phyloP scores from a whole-genome alignment of 139 green algal species.

The Prasinococcaceae sp. region DNA sequence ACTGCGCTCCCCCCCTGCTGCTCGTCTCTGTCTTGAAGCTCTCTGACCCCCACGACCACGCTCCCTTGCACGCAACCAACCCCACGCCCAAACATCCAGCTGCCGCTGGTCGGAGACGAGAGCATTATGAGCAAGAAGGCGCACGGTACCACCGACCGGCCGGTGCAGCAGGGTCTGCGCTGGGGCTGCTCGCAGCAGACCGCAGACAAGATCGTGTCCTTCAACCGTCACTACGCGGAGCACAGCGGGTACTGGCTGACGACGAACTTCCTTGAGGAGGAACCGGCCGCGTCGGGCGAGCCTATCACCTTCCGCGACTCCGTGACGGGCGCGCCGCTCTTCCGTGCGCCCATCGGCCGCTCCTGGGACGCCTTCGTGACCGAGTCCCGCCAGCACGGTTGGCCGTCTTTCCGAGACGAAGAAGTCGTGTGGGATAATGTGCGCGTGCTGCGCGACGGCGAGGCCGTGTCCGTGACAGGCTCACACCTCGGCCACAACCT shows the following conservation, averaged over 20 bases:
- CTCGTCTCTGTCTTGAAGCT: too few species aligned
- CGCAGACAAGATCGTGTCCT: conserved; percentile 20
- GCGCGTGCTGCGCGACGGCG: conserved; percentile 18
- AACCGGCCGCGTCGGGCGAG: not conserved
- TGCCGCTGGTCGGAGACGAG: too few species aligned
- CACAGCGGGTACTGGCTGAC: conserved; percentile 18
- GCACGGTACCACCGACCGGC: conserved; percentile 13
- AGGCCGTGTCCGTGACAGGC: conserved; percentile 15
- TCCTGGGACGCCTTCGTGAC: conserved; percentile 18
- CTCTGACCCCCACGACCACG: too few species aligned
- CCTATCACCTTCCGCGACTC: conserved; percentile 20
- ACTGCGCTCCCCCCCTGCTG: too few species aligned
- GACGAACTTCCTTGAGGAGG: conserved; percentile 19
- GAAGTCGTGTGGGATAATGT: conserved; percentile 27
- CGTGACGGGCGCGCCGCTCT: conserved; percentile 21
- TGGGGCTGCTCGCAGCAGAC: conserved; percentile 9
- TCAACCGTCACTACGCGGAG: conserved; percentile 26
- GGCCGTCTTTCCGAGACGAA: conserved; percentile 27
- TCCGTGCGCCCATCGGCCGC: conserved; percentile 16
- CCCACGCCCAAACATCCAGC: too few species aligned
- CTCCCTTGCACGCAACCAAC: too few species aligned
- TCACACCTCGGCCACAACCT: conserved; percentile 27
- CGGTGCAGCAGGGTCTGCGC: conserved; percentile 12
- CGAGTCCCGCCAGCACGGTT: conserved; percentile 20
- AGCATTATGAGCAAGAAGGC: conserved; percentile 19